Evolutionary conservation across 306 rosid genomes (phyloP).

Genomic region (Medicago lupulina): DNA sequence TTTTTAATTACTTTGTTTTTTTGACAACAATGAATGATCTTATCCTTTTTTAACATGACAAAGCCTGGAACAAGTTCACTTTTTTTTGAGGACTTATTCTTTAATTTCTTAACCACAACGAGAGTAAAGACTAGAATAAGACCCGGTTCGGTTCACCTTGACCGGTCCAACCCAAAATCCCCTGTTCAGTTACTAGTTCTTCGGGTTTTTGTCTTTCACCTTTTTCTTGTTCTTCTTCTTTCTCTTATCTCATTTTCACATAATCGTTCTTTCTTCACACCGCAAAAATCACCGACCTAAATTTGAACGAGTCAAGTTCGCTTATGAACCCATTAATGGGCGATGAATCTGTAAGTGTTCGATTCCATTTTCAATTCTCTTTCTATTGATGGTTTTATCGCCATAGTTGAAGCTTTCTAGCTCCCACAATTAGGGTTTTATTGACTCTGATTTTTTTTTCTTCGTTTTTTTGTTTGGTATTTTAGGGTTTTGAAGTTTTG

Average conservation of each 20-base stretch:
- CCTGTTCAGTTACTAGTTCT: conserved; percentile 43
- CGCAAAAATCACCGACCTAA: conserved; percentile 47
- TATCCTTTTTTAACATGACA: too few relatives aligned
- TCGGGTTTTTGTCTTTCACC: conserved; percentile 36
- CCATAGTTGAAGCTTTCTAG: conserved; percentile 35
- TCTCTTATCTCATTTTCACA: conserved; percentile 37
- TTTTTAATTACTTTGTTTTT: too few relatives aligned
- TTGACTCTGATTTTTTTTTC: conserved; percentile 22
- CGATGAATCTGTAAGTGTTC: conserved; percentile 59
- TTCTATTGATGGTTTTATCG: conserved; percentile 47
- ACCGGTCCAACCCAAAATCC: conserved; percentile 29
- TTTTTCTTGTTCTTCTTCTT: conserved; percentile 37
- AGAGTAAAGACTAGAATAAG: not conserved
- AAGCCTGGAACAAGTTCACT: not conserved
- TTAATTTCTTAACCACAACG: not conserved
- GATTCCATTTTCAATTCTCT: conserved; percentile 34
- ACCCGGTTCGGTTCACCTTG: conserved; percentile 45
- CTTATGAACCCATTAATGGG: conserved; percentile 47
- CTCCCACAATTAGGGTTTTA: conserved; percentile 39
- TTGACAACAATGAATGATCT: too few relatives aligned
- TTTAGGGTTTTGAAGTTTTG: conserved; percentile 73
- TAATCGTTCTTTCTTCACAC: conserved; percentile 34
- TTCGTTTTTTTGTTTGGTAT: conserved; percentile 29
- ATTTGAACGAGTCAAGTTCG: conserved; percentile 42
- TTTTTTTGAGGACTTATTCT: not conserved